Base-by-base conservation (phyloP, 2,329 filamentous ascomycete species). In the Fusarium sp. region DNA sequence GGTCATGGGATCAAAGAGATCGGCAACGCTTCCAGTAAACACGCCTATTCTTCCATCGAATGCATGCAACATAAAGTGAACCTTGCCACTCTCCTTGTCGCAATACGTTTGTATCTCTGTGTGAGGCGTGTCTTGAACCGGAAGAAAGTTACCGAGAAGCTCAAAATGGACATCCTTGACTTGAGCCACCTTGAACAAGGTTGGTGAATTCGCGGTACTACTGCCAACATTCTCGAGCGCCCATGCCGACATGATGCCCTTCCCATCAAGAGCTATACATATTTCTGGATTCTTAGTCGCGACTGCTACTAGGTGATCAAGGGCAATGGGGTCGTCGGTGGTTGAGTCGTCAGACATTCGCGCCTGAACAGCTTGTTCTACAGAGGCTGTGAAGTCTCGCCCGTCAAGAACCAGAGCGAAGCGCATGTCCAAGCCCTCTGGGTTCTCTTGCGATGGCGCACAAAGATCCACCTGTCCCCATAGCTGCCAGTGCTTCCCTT, bases 241-340 rank as follows among this genome's bases (percentile, higher is more conserved):
- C 94, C 96, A 98, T 0, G 94, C 94, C 44, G 94, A 95, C 92
- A 98, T 94, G 73, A 92, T 91, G 2, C 96, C 96, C 53, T 88
- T 86, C n/a, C 92, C 91, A 81, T 98, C 94, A 53, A 97, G 86
- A 13, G 96, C 91, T 30, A 98, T 87, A 74, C 95, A 96, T 6
- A 99, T 90, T 80, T 99, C 96, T 0, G 95, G 94, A 63, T 89
- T 93, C 59, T 92, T 92, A 70, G 96, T 96, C 15, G 94, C 94
- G 75, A 98, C 88, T 74, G 95, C 93, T 47, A 97, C 92, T 9
- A 98, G 85, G 79, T 97, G 94, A 75, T 96, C 92, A 57, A 98
- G 85, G 10, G 93, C 92, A 71, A 94, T 72, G 28, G 72, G 88
- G 67, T 92, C 91, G 32, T 92, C 88, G 64, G 90, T 88, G 64